Conservation (phyloP, 352 stramenopile species). For the Phytophthora citrophthora region DNA sequence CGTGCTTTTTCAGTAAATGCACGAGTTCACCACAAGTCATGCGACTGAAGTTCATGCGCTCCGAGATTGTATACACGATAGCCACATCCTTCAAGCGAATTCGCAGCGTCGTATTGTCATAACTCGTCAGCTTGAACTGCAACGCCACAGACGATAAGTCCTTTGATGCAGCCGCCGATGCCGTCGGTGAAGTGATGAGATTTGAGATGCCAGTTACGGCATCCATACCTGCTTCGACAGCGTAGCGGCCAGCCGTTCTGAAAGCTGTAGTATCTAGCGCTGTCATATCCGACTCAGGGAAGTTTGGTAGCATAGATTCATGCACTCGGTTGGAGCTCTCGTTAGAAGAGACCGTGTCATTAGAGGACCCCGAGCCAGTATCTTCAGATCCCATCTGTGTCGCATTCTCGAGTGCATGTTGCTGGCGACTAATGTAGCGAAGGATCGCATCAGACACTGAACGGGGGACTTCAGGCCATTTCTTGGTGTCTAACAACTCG, state of each 20-base stretch:
- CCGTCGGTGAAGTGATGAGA: conserved; percentile 61
- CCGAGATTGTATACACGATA: conserved; percentile 88
- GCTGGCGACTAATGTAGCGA: conserved; percentile 75
- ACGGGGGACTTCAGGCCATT: conserved; percentile 76
- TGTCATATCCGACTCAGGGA: conserved; percentile 52
- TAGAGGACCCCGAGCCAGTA: conserved; percentile 60
- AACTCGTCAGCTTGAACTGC: conserved; percentile 89
- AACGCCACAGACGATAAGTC: conserved; percentile 78
- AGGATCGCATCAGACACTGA: conserved; percentile 77
- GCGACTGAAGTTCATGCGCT: conserved; percentile 82
- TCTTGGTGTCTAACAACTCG: conserved; percentile 83
- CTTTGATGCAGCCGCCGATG: conserved; percentile 47
- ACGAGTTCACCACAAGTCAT: conserved; percentile 71
- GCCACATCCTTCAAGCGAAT: conserved; percentile 88
- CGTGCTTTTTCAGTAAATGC: conserved; percentile 74
- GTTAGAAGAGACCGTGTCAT: conserved; percentile 74
- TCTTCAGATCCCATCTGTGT: conserved; percentile 47
- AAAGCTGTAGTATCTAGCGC: conserved; percentile 38
- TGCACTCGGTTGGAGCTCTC: conserved; percentile 49
- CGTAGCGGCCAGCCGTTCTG: conserved; percentile 39
- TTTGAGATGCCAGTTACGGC: conserved; percentile 63
- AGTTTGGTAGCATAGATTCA: conserved; percentile 52
- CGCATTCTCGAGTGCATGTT: conserved; percentile 57
- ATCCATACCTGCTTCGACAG: conserved; percentile 56
- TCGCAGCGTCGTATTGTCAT: conserved; percentile 78